phyloP scores from a whole-genome alignment of 768 basidiomycete genomes.

The Tephrocybe rancida region DNA sequence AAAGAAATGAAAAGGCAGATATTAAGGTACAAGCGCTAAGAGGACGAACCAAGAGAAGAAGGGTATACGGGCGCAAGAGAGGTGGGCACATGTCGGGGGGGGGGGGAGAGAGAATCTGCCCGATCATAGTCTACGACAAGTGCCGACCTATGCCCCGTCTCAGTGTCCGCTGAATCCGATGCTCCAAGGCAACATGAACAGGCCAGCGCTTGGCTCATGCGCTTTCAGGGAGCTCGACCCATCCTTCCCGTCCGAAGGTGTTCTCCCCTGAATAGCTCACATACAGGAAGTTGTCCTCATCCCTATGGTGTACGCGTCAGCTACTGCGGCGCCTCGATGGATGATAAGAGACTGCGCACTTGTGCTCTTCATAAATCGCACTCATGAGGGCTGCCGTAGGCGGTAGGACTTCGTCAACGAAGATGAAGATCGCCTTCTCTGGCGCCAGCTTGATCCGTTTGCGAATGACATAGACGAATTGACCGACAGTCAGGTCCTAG shows the following conservation, averaged over 20 bases:
- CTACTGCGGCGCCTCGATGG: background rate
- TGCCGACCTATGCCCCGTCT: conserved; percentile 16
- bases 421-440: conserved; percentile 99
- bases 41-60: conserved; percentile 14
- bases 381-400: conserved; percentile 99
- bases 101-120: conserved; percentile 10
- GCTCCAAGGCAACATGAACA: conserved; percentile 18
- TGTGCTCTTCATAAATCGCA: conserved; percentile 99
- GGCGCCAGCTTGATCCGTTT: conserved; percentile 99
- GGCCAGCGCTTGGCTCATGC: conserved; percentile 32
- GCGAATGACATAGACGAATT: conserved; percentile 99
- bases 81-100: background rate
- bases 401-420: conserved; percentile 97
- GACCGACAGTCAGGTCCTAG: conserved; percentile 95
- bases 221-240: conserved; percentile 48
- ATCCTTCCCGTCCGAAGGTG: conserved; percentile 74
- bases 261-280: conserved; percentile 99
- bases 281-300: conserved; percentile 98
- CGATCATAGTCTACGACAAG: conserved; percentile 16
- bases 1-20: conserved; percentile 18
- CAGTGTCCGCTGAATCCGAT: conserved; percentile 22
- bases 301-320: conserved; percentile 58
- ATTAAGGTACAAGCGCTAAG: conserved; percentile 26
- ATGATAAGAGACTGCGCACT: conserved; percentile 56
- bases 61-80: conserved; percentile 22